Evolutionary conservation across 805 yeast genomes (phyloP), one percentile per base, ranked within the genome.

Genomic region (Lachancea meyersii): DNA sequence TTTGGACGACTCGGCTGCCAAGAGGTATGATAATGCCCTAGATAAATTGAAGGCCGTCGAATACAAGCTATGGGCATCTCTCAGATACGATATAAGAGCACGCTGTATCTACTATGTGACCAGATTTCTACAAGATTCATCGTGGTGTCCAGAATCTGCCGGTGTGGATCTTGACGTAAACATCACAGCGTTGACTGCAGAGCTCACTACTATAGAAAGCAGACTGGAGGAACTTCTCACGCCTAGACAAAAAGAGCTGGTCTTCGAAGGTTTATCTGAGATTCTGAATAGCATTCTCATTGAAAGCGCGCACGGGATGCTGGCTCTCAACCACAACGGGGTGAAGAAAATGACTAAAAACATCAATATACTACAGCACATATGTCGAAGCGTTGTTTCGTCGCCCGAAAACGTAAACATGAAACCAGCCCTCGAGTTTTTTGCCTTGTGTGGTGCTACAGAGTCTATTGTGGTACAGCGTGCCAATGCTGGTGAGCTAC

Each of bases 31-130:
- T 28, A 22, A 33, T 3, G 43, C 53, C 16, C 38, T 50, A 3
- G 30, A 45, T 19, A 53, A 51, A 1, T 57, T 61, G 31, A 36
- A 40, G 24, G 24, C 36, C 7, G 38, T 61, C 33, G 50, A 51
- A 31, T 38, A 43, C 26, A 52, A 46, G 27, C 35, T 56, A 9
- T 38, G 60, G 14, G 31, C 61, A 3, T 41, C 57, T 9, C 26
- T 61, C 14, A 50, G 67, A 40, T 60, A 59, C 41, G 65, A 62
- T 38, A 30, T 54, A 4, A 53, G 63, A 23, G 57, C 59, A 2
- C 51, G 61, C 28, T 52, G 54, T 16, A 54, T 62, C 14, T 55
- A 49, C 32, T 51, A 53, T 22, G 57, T 61, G 38, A 58, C 62
- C 11, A 46, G 43, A 21, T 38, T 60, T 34, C 55, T 62, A 34